Conservation (phyloP, 2,329 filamentous ascomycete genomes). For the Huntiella savannae region DNA sequence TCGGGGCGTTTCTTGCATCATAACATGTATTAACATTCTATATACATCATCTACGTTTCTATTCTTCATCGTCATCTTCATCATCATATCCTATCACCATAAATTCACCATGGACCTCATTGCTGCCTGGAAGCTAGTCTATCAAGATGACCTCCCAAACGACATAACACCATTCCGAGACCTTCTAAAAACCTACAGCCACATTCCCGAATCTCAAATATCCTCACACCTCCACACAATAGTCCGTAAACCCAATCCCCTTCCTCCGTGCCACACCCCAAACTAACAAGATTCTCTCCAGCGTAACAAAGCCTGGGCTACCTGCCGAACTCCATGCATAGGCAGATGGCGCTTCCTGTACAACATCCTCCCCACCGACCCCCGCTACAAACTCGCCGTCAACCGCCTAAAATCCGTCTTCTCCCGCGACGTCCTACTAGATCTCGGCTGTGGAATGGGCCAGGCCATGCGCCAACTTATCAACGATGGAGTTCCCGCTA, state of each 20-base stretch:
- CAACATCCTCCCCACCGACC: conserved; percentile 23
- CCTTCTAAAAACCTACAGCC: conserved; percentile 22
- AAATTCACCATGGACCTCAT: conserved; percentile 11
- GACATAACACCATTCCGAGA: conserved; percentile 20
- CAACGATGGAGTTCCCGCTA: conserved; percentile 28
- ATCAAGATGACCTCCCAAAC: conserved; percentile 17
- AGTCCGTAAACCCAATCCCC: conserved; percentile 6
- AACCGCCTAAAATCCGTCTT: conserved; percentile 22
- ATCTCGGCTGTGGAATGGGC: conserved; percentile 32
- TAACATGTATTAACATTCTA: no score
- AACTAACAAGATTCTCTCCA: neutral
- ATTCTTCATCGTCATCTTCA: no score
- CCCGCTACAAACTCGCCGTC: conserved; percentile 24
- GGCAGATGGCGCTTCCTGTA: conserved; percentile 32
- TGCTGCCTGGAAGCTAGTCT: conserved; percentile 12
- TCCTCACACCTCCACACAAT: conserved; percentile 15
- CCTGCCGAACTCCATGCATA: conserved; percentile 26
- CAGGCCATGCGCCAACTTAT: conserved; percentile 31
- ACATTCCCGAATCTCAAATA: conserved; percentile 19
- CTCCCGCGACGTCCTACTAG: conserved; percentile 25
- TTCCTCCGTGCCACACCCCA: neutral
- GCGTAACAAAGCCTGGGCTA: conserved; percentile 28
- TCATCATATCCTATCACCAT: neutral
- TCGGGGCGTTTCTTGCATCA: no score
- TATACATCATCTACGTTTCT: no score